These are phyloP conservation scores for Kazachstania africana DNA, from an alignment of 805 yeast species.

Conservation along the genomic window DNA sequence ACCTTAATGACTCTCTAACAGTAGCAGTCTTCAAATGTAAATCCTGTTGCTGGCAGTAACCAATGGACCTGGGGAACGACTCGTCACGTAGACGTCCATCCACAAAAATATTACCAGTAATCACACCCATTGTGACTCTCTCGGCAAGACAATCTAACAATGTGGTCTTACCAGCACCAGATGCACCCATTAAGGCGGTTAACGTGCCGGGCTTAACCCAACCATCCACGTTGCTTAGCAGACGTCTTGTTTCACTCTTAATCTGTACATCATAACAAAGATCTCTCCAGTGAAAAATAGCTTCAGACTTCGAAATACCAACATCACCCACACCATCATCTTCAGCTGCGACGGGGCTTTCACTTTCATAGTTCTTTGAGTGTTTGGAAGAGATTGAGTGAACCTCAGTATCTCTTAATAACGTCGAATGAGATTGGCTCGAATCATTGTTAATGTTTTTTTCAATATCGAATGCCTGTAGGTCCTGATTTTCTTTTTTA, in stretches of 20 bases:
- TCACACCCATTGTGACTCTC: slow-evolving; percentile 58
- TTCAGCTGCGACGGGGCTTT: no score
- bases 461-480: no score
- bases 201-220: slow-evolving; percentile 78
- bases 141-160: slow-evolving; percentile 59
- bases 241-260: slow-evolving; percentile 46
- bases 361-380: slow-evolving; percentile 28
- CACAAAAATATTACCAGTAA: slow-evolving; percentile 55
- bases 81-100: slow-evolving; percentile 49
- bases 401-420: not conserved
- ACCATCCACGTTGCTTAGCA: slow-evolving; percentile 58
- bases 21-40: slow-evolving; percentile 53
- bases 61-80: slow-evolving; percentile 51
- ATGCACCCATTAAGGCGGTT: slow-evolving; percentile 68
- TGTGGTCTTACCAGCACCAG: slow-evolving; percentile 78
- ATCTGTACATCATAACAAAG: slow-evolving; percentile 59
- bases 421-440: not conserved
- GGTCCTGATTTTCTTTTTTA: no score
- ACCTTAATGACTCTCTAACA: slow-evolving; percentile 61
- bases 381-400: not conserved
- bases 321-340: no score
- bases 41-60: slow-evolving; percentile 73
- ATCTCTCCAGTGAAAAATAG: slow-evolving; percentile 68
- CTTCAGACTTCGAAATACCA: slow-evolving; percentile 22
- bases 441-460: no score